Percentiles rank a stretch among this genome's conserved stretches.
These are phyloP conservation scores for Phytophthora citricola DNA, from an alignment of 352 stramenopile genomes.

Conservation along the genomic window DNA sequence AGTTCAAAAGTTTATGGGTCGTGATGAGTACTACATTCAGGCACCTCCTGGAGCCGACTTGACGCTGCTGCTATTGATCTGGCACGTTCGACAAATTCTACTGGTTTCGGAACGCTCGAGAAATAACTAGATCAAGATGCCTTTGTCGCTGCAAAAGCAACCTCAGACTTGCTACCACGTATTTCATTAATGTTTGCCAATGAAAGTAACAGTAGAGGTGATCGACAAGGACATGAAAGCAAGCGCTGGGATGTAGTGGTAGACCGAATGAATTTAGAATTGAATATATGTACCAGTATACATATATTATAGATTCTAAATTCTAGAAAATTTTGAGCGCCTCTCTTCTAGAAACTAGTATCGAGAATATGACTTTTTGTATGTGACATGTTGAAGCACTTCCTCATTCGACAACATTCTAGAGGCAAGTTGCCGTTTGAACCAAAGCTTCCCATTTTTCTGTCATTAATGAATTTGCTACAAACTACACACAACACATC, in stretches of 20 bases:
- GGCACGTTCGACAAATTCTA: conserved; percentile 3
- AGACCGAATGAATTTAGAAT: no score
- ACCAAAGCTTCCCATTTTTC: no score
- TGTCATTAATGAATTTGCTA: conserved; percentile 17
- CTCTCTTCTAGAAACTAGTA: conserved; percentile 10
- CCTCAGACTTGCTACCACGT: background rate
- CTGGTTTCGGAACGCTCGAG: background rate
- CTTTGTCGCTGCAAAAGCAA: no score
- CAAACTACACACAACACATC: conserved; percentile 19
- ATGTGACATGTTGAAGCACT: conserved; percentile 20
- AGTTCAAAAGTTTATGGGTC: background rate
- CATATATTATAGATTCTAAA: background rate
- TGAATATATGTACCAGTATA: no score
- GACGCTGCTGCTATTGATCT: conserved; percentile 2
- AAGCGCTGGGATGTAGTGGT: no score
- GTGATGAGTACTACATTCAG: conserved; percentile 3
- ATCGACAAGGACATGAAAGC: no score
- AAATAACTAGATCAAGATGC: no score
- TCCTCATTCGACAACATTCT: conserved; percentile 1
- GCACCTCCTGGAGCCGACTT: background rate
- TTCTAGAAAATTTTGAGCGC: conserved; percentile 1
- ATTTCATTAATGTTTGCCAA: no score
- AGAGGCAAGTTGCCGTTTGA: no score
- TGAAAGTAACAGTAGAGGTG: no score
- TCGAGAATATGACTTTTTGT: conserved; percentile 11